A percentile compares a stretch with the other conserved stretches of the same genome.
These are phyloP conservation scores for Metarhizium album DNA, from an alignment of 2,329 filamentous ascomycete species.

Conservation along the genomic window DNA sequence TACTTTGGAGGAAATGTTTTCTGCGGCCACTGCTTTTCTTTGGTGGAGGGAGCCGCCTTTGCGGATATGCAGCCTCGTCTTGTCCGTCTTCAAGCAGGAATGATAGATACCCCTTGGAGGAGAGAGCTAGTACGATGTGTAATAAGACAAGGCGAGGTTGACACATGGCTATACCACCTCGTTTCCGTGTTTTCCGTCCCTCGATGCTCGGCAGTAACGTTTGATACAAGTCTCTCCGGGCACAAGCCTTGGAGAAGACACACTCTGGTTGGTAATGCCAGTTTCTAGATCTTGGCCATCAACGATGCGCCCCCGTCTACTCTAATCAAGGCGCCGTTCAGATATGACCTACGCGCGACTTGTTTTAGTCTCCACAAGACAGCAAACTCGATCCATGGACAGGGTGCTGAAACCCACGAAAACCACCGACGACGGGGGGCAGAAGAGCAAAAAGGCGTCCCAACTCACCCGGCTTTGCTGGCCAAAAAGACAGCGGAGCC, in stretches of 20 bases:
- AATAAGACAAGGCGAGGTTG: background rate
- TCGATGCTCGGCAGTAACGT: background rate
- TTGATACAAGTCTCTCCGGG: background rate
- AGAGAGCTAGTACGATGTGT: background rate
- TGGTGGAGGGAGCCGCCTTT: background rate
- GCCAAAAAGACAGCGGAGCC: slow-evolving; percentile 61
- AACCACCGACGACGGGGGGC: background rate
- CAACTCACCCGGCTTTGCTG: slow-evolving; percentile 48
- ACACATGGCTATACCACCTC: background rate
- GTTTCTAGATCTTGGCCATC: slow-evolving; percentile 31
- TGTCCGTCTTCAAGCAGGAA: background rate
- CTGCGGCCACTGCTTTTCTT: background rate
- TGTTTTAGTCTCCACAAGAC: too few relatives aligned
- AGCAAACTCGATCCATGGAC: too few relatives aligned
- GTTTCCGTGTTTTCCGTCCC: background rate
- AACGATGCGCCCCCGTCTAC: slow-evolving; percentile 47
- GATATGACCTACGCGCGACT: slow-evolving; percentile 30
- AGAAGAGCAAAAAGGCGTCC: background rate
- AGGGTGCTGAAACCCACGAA: too few relatives aligned
- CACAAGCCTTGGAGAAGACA: too few relatives aligned
- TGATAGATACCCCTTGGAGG: slow-evolving; percentile 3
- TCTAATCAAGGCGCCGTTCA: slow-evolving; percentile 54
- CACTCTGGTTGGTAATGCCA: too few relatives aligned
- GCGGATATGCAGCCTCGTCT: background rate
- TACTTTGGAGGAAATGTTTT: background rate